phyloP scores from a whole-genome alignment of 108 stramenopile genomes.

The Nitzschia putrida region DNA sequence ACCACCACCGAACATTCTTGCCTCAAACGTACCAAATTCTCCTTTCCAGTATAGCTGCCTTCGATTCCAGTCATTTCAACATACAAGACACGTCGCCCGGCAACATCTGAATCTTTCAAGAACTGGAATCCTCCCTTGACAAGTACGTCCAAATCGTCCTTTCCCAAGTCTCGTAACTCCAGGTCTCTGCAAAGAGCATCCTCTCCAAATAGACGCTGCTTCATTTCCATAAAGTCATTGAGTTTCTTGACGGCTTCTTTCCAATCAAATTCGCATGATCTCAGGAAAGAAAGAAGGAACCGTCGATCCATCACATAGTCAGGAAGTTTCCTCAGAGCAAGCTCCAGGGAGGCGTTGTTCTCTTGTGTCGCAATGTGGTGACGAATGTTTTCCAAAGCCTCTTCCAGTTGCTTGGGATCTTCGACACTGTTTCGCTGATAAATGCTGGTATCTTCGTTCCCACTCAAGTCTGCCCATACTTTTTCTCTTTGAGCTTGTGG shows the following conservation, averaged over 20 bases:
- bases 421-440: background rate
- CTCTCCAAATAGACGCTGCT: slow-evolving; percentile 17
- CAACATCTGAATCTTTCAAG: background rate
- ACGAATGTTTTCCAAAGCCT: background rate
- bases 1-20: no score
- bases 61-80: background rate
- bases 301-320: slow-evolving; percentile 11
- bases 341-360: background rate
- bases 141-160: slow-evolving; percentile 5
- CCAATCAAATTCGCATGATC: slow-evolving; percentile 13
- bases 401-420: background rate
- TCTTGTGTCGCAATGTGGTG: background rate
- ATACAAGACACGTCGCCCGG: slow-evolving; percentile 10
- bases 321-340: background rate
- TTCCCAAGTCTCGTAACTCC: slow-evolving; percentile 6
- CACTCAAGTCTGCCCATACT: slow-evolving; percentile 18
- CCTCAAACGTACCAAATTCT: slow-evolving; percentile 9
- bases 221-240: slow-evolving; percentile 8
- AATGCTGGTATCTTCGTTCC: slow-evolving; percentile 2
- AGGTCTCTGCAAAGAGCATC: slow-evolving; percentile 4
- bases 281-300: slow-evolving; percentile 22
- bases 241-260: slow-evolving; percentile 13
- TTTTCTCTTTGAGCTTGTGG: slow-evolving; percentile 3
- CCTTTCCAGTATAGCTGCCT: background rate
- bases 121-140: slow-evolving; percentile 10